Conservation (phyloP, 441 rosid species). For the Gossypium lobatum region DNA sequence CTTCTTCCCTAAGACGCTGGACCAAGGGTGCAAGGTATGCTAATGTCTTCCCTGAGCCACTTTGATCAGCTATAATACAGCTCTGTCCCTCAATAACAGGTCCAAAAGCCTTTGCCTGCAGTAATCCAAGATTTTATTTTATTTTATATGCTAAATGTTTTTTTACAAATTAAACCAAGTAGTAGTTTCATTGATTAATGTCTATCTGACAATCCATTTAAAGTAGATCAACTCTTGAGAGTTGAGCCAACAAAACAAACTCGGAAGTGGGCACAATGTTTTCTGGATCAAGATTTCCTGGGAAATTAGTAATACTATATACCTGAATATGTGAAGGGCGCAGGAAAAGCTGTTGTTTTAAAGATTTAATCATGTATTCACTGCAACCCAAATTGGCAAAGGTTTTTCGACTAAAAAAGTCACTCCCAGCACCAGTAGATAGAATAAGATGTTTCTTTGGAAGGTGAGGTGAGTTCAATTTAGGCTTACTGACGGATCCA, state of each 20-base stretch:
- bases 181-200: not conserved
- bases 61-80: constrained; percentile 90
- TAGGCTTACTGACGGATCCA: constrained; percentile 16
- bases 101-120: constrained; percentile 80
- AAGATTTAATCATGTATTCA: constrained; percentile 58
- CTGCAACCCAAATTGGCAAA: constrained; percentile 68
- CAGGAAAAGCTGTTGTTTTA: constrained; percentile 42
- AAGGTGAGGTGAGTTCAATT: constrained; percentile 25
- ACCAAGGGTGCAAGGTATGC: constrained; percentile 81
- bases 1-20: constrained; percentile 84
- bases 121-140: constrained; percentile 11
- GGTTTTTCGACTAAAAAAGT: constrained; percentile 64
- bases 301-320: constrained; percentile 2
- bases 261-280: not conserved
- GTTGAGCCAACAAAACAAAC: not conserved
- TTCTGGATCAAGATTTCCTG: not conserved
- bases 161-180: not conserved
- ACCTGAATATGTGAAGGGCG: constrained; percentile 89
- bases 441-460: constrained; percentile 23
- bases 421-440: constrained; percentile 26
- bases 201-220: not conserved
- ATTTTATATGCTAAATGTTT: not conserved
- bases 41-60: constrained; percentile 95
- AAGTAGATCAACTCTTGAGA: not conserved
- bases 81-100: constrained; percentile 66